Percentiles rank a stretch among this genome's conserved stretches.
phyloP scores from a whole-genome alignment of 192 early-diverging fungal species.

The Polychytrium aggregatum region DNA sequence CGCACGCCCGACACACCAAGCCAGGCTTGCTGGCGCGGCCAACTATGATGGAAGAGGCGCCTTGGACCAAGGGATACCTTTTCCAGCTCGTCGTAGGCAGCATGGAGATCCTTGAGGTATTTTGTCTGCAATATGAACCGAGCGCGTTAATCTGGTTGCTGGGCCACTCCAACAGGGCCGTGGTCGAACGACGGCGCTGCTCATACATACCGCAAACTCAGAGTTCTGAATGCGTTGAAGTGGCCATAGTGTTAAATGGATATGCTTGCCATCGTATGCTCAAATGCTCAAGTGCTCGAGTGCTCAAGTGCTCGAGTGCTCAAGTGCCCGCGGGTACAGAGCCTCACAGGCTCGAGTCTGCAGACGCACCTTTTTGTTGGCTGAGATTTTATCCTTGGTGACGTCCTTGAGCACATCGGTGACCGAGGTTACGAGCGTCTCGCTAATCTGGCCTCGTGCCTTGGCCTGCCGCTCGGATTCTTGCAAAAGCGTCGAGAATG shows the following conservation, averaged over 20 bases:
- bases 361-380: constrained; percentile 25
- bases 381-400: constrained; percentile 10
- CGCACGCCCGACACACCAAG: too few species aligned
- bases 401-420: constrained; percentile 31
- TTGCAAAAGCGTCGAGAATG: constrained; percentile 20
- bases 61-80: too few species aligned
- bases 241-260: too few species aligned
- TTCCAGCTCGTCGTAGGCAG: constrained; percentile 34
- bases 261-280: too few species aligned
- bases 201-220: neutral
- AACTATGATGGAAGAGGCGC: too few species aligned
- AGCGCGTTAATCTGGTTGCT: neutral
- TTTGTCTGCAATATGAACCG: constrained; percentile 11
- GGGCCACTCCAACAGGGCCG: neutral
- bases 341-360: too few species aligned
- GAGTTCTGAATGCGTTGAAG: neutral
- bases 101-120: constrained; percentile 29
- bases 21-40: too few species aligned
- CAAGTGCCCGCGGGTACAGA: too few species aligned
- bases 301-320: too few species aligned
- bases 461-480: constrained; percentile 25
- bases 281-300: too few species aligned
- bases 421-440: constrained; percentile 18
- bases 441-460: constrained; percentile 11
- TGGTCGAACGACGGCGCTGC: neutral